Evolutionary conservation across 2,329 filamentous ascomycete species (phyloP), one percentile per base, ranked within the genome.

Genomic region (Apiospora malaysiana): DNA sequence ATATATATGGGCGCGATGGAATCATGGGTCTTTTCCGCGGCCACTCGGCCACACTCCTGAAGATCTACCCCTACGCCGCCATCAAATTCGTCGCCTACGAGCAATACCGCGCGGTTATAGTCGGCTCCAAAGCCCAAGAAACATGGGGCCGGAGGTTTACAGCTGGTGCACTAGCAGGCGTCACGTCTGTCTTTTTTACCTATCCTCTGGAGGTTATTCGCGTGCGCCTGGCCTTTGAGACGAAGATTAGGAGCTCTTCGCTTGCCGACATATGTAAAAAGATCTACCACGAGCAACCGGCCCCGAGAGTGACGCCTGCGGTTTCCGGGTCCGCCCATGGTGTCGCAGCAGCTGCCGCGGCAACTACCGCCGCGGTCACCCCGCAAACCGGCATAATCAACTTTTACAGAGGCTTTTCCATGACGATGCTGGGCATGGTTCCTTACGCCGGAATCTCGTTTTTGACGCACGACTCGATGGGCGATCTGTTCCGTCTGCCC

Each of bases 1-100:
- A 95, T 77, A 98, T 99, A 73, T 93, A 96, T 77, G 83, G 81
- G 32, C 85, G 89, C 65, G 93, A 97, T 73, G 96, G 96, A 47
- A 74, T 88, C 1, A 80, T 86, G 14, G 96, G 96, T 1, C 87
- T 99, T 8, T 99, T 94, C 83, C 92, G 96, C 69, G 96, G 96
- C 8, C 96, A 99, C 81, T 98, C 94, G 4, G 96, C 95, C 2
- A 99, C 96, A 0, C 85, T 99, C 2, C 87, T 98, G 69, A 92
- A 96, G 74, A 97, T 99, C 73, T 99, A 98, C 77, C 96, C 96
- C 7, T 99, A 99, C 81, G 96, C 95, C 21, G 95, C 93, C 65
- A 97, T 98, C 82, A 99, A 99, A 79, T 99, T 99, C 79, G 89
- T 99, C 56, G 95, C 95, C 65, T 99, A 99, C 84, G 96, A 99